Evolutionary conservation across 2,329 filamentous ascomycete genomes (phyloP).

Genomic region (Pyrenochaeta sp.): DNA sequence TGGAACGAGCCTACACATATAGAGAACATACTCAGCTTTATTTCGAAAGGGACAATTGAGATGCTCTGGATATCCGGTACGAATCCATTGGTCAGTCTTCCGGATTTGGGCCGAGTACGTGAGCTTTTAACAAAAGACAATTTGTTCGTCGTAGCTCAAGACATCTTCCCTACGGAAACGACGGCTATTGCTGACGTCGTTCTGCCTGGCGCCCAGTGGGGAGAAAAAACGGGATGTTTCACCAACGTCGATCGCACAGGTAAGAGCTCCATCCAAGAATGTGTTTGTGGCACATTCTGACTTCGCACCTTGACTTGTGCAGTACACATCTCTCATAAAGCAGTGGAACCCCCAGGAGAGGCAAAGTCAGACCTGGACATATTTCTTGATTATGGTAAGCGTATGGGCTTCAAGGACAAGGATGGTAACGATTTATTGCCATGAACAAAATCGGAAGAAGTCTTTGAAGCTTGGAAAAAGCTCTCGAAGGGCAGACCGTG

Average conservation of each 20-base stretch:
- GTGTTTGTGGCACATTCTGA: no score
- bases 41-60: slow-evolving; percentile 9
- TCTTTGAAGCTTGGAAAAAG: slow-evolving; percentile 17
- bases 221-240: slow-evolving; percentile 13
- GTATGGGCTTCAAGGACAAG: slow-evolving; percentile 14
- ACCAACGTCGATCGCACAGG: slow-evolving; percentile 7
- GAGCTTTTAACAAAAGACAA: slow-evolving; percentile 12
- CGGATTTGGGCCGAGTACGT: slow-evolving; percentile 7
- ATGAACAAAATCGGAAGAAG: slow-evolving; percentile 7
- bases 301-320: no score
- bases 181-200: slow-evolving; percentile 12
- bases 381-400: slow-evolving; percentile 14
- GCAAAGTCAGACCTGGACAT: slow-evolving; percentile 10
- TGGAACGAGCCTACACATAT: slow-evolving; percentile 14
- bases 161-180: slow-evolving; percentile 12
- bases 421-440: slow-evolving; percentile 11
- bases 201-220: slow-evolving; percentile 9
- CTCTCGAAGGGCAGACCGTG: slow-evolving; percentile 11
- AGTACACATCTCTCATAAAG: slow-evolving; percentile 12
- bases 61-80: slow-evolving; percentile 16
- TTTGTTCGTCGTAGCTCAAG: slow-evolving; percentile 11
- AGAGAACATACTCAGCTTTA: slow-evolving; percentile 12
- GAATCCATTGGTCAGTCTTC: slow-evolving; percentile 12
- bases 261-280: no score
- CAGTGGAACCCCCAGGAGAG: slow-evolving; percentile 10